Conservation (phyloP, 371 early-diverging fungal genomes). For the Mucor sp. region DNA sequence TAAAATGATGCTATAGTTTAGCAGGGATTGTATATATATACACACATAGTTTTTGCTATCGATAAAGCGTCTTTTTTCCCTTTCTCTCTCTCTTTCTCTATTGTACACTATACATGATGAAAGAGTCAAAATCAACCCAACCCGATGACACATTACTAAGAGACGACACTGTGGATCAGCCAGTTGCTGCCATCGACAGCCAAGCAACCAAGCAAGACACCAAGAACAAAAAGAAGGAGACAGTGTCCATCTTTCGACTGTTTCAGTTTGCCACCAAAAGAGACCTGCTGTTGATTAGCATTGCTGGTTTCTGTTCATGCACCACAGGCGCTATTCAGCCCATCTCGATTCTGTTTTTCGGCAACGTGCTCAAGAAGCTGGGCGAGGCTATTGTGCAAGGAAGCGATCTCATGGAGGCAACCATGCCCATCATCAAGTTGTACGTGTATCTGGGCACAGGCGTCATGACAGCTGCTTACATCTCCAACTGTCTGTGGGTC, state of each 20-base stretch:
- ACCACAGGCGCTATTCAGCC: conserved; percentile 49
- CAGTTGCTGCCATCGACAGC: conserved; percentile 5
- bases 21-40: background rate
- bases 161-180: background rate
- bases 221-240: conserved; percentile 24
- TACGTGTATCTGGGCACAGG: conserved; percentile 47
- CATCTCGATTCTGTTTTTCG: conserved; percentile 39
- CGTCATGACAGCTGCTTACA: conserved; percentile 30
- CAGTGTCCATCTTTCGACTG: conserved; percentile 32
- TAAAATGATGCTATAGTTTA: background rate
- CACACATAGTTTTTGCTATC: background rate
- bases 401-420: conserved; percentile 33
- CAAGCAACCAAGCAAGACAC: background rate
- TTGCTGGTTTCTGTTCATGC: conserved; percentile 28
- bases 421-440: conserved; percentile 23
- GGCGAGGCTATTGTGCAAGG: background rate
- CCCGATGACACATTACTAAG: background rate
- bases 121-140: background rate
- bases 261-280: conserved; percentile 40
- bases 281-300: conserved; percentile 27
- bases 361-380: conserved; percentile 22
- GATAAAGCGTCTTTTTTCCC: background rate
- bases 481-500: conserved; percentile 38
- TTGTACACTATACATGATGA: background rate
- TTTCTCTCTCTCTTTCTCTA: background rate